These are phyloP conservation scores for Favolaschia claudopus DNA, from an alignment of 768 basidiomycete genomes.

Conservation along the genomic window DNA sequence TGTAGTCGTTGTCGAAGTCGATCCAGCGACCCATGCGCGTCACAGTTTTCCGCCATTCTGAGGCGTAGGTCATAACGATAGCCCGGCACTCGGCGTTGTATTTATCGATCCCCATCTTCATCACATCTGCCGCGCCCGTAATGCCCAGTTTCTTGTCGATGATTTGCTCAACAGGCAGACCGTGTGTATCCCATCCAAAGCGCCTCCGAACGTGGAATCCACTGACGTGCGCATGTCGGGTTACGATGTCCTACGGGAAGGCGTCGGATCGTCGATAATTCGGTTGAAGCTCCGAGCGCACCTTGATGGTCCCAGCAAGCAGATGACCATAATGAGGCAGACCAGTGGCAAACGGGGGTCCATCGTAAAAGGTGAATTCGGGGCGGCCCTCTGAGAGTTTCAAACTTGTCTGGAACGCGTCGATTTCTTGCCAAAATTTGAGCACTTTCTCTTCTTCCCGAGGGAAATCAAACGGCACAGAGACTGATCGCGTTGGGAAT, in stretches of 20 bases:
- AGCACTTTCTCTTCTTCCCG: constrained; percentile 92
- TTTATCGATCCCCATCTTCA: constrained; percentile 94
- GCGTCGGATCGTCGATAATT: constrained; percentile 21
- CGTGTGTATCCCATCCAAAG: constrained; percentile 99
- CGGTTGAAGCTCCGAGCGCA: constrained; percentile 34
- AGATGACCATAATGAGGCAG: constrained; percentile 96
- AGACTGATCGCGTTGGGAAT: constrained; percentile 54
- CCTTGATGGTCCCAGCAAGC: constrained; percentile 93
- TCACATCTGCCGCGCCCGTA: constrained; percentile 91
- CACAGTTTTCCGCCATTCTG: constrained; percentile 94
- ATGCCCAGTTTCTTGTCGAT: constrained; percentile 97
- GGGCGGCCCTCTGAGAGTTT: constrained; percentile 92
- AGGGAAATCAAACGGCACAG: constrained; percentile 81
- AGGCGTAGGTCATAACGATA: constrained; percentile 97
- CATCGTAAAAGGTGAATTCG: constrained; percentile 95
- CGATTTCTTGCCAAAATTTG: constrained; percentile 93
- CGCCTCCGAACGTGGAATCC: constrained; percentile 92
- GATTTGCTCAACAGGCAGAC: constrained; percentile 97
- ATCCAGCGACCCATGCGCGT: constrained; percentile 99
- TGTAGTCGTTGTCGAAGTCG: constrained; percentile 99
- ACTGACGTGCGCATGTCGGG: constrained; percentile 92
- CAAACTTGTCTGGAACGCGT: constrained; percentile 94
- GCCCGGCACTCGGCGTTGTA: constrained; percentile 97
- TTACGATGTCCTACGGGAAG: constrained; percentile 88
- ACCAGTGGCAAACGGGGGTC: constrained; percentile 96